Evolutionary conservation across 2,329 filamentous ascomycete genomes (phyloP), one percentile per base, ranked within the genome.

Genomic region (Aureobasidium namibiae): DNA sequence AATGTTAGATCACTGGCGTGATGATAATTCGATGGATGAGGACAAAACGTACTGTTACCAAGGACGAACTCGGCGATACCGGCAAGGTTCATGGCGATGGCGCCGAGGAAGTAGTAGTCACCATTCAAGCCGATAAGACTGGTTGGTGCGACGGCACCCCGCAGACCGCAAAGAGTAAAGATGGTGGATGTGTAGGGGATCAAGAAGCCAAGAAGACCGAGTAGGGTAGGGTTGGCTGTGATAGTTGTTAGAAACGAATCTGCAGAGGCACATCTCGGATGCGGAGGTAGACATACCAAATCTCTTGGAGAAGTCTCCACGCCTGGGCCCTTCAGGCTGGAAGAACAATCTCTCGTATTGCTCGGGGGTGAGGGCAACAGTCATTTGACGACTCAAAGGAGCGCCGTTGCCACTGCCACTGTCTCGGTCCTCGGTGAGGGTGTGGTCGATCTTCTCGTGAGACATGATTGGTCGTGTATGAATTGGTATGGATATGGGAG

Each of bases 321-420:
- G 56, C 11, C 49, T 54, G 11, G 67, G 65, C 26, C 60, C 59
- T 11, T 56, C 56, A 8, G 67, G 67, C 56, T 66, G 64, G 60
- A 68, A 68, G 63, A 68, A 68, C 38, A 67, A 45, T 18, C 64
- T 57, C 41, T 68, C 67, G 56, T 68, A 68, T 58, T 68, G 65
- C 29, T 67, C 67, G 13, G 62, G 52, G 11, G 49, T 65, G 11
- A 69, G 61, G 9, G 63, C 63, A 23, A 66, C 64, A 2, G 67
- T 68, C 38, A 66, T 61, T n/a, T 66, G 62, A 26, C 66, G 63
- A 21, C 44, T 59, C n/a, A 68, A 61, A 10, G 65, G 63, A 2
- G 26, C 14, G 13, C 59, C 50, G 18, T 56, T 49, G 14, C 56
- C 56, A 23, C 54, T 52, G 45, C 29, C 52, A 23, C 41, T n/a